Conservation (phyloP, 805 yeast species). For the Candida ulmi region DNA sequence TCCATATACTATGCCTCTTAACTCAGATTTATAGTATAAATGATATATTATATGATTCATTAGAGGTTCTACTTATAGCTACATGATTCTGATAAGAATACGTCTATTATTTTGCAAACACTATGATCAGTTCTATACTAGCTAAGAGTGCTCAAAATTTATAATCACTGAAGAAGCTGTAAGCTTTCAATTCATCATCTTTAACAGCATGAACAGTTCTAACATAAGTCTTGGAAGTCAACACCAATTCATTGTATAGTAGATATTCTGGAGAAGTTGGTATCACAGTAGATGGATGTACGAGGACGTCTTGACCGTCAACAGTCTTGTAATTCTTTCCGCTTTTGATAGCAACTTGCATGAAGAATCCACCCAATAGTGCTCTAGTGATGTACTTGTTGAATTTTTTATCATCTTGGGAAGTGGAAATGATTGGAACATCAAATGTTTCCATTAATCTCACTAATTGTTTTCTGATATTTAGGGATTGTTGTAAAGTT, state of each 20-base stretch:
- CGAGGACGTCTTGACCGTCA: slow-evolving; percentile 91
- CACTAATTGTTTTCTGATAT: slow-evolving; percentile 76
- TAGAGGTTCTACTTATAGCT: no score
- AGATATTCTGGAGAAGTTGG: slow-evolving; percentile 92
- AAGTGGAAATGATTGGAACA: slow-evolving; percentile 64
- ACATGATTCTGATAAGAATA: no score
- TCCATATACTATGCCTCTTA: no score
- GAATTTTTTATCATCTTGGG: slow-evolving; percentile 60
- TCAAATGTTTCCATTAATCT: slow-evolving; percentile 81
- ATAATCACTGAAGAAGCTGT: slow-evolving; percentile 25
- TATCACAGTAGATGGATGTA: slow-evolving; percentile 90
- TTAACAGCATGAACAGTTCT: slow-evolving; percentile 87
- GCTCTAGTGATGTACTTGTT: slow-evolving; percentile 82
- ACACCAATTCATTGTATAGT: slow-evolving; percentile 89
- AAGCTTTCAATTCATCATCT: slow-evolving; percentile 61
- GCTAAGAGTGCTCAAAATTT: slow-evolving; percentile 16
- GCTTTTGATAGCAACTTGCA: slow-evolving; percentile 97
- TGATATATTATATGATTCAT: no score
- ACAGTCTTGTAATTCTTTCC: slow-evolving; percentile 86
- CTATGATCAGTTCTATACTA: no score
- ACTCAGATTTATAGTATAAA: no score
- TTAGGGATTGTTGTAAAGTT: slow-evolving; percentile 80
- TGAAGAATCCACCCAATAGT: slow-evolving; percentile 86
- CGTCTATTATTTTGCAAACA: no score
- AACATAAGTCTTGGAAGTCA: slow-evolving; percentile 89